Evolutionary conservation across 306 rosid species (phyloP).

Genomic region (Quercus variabilis): DNA sequence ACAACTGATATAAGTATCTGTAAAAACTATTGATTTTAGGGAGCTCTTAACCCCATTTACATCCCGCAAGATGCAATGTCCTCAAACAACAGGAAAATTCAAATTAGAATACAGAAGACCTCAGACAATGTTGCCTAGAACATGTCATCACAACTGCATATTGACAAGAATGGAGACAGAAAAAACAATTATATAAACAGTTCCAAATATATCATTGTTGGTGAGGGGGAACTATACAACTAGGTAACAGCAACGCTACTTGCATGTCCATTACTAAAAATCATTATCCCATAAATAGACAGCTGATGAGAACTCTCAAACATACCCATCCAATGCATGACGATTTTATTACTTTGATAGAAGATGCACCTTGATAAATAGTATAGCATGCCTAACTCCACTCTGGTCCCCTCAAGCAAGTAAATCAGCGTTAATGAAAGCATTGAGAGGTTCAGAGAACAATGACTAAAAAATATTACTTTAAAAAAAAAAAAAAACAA

Average conservation of each 20-base stretch:
- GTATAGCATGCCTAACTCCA: too few relatives aligned
- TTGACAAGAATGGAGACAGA: neutral
- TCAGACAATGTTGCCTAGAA: neutral
- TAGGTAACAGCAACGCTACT: neutral
- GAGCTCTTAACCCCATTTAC: neutral
- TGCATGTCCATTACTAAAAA: neutral
- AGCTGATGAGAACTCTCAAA: neutral
- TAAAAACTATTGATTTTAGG: neutral
- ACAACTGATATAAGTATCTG: too few relatives aligned
- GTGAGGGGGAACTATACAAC: neutral
- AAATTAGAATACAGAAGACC: neutral
- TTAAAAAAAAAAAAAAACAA: too few relatives aligned
- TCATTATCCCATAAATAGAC: neutral
- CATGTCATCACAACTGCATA: neutral
- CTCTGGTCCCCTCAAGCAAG: too few relatives aligned
- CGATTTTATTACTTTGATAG: neutral
- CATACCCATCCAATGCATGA: slow-evolving; percentile 3
- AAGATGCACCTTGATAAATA: too few relatives aligned
- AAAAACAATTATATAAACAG: neutral
- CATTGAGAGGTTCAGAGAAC: too few relatives aligned
- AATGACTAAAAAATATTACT: too few relatives aligned
- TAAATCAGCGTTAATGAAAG: too few relatives aligned
- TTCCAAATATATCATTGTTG: neutral
- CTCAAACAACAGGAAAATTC: neutral
- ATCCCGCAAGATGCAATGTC: neutral